Base-by-base conservation (phyloP, 2,329 filamentous ascomycete genomes). In the Fusarium odoratissimum region DNA sequence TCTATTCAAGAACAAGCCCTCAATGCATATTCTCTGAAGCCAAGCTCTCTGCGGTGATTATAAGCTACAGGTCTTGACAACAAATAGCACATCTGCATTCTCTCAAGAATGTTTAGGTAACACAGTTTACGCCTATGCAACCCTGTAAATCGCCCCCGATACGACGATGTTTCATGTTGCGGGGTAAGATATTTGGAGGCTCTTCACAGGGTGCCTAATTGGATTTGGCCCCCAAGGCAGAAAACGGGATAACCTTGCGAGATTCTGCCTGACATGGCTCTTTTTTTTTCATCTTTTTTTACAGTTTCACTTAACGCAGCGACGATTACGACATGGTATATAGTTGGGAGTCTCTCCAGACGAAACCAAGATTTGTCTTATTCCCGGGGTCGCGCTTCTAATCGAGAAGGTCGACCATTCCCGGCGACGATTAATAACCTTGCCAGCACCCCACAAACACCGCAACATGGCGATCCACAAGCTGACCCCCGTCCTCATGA, bases 401-500 rank as follows among this genome's bases (percentile, higher is more conserved):
- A 38, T 28, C 5, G 6, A 16, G 3, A 16, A 14, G 14, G 17
- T n/a, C 16, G 25, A 25, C 25, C 25, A 25, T 25, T 25, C 25
- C 25, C 6, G 25, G 25, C 25, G 25, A 25, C 25, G 25, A 25
- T 25, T 25, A 25, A 25, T 25, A 25, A 25, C 25, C 25, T 25
- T 25, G 25, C 25, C 25, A 25, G 25, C 23, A 25, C 33, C 28
- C 55, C 55, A 35, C 30, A 49, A 4, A 21, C 30, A 37, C 7
- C 28, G n/a, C 28, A 55, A 42, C 31, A 61, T 61, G 59, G 23
- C 49, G 12, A 19, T 41, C 25, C 60, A 67, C 23, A 64, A 55
- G 25, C 28, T 64, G 6, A 64, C 60, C 0, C 61, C 65, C 10
- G 0, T 31, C 5, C 19, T 72, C 1, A 71, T 72, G 69, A 40